Evolutionary conservation across 2,329 filamentous ascomycete species (phyloP).

Genomic region (Nectriaceae sp.): DNA sequence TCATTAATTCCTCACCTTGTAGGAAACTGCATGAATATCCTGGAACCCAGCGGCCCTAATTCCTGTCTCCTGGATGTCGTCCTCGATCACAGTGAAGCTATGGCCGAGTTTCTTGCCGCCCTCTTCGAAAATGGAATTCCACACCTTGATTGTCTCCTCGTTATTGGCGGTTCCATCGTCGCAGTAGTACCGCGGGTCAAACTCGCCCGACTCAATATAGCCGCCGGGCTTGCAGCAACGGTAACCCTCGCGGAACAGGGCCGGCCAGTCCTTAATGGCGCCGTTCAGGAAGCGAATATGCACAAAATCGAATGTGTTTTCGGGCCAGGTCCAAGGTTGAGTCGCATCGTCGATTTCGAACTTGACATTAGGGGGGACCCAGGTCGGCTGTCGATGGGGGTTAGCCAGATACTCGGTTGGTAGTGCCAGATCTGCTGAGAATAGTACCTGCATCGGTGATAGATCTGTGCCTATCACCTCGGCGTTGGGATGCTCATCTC

Average conservation of each 20-base stretch:
- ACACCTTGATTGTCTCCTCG: background rate
- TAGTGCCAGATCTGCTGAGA: too few relatives aligned
- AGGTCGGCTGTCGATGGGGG: background rate
- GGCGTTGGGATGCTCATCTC: constrained; percentile 9
- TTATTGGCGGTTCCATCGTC: constrained; percentile 2
- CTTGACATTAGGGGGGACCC: constrained; percentile 4
- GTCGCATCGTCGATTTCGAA: constrained; percentile 6
- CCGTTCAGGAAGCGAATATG: constrained; percentile 3
- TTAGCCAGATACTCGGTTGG: background rate
- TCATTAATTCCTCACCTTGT: constrained; percentile 7
- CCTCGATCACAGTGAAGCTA: constrained; percentile 1
- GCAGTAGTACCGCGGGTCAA: constrained; percentile 5
- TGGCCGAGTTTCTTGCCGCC: background rate
- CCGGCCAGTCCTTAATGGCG: constrained; percentile 1
- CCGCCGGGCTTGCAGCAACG: constrained; percentile 8
- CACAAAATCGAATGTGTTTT: constrained; percentile 3
- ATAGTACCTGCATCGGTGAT: constrained; percentile 1
- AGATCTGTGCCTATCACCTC: constrained; percentile 4
- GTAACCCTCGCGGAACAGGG: constrained; percentile 5
- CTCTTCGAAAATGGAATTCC: constrained; percentile 7
- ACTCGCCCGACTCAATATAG: constrained; percentile 11
- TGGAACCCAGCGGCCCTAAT: constrained; percentile 3
- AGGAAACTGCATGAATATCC: background rate
- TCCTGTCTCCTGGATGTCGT: constrained; percentile 1
- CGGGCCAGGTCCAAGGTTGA: constrained; percentile 1